Conservation (phyloP, 805 yeast species). For the Helenozyma rhizophorensis region DNA sequence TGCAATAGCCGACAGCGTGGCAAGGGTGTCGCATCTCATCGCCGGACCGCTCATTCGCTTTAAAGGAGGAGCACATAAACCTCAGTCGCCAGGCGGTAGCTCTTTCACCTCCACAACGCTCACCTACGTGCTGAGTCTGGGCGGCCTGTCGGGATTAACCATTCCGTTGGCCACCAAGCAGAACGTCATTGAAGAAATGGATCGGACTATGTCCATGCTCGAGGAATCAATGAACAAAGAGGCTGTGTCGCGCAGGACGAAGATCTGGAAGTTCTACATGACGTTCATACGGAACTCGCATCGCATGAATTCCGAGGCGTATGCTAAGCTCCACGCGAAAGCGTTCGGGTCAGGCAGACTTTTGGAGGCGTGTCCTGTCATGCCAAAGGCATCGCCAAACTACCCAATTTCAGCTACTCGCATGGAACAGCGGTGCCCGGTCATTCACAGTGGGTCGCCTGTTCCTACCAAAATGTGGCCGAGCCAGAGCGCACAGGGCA, state of each 20-base stretch:
- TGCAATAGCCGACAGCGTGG: slow-evolving; percentile 26
- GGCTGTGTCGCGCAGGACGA: slow-evolving; percentile 10
- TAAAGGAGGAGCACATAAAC: too few relatives aligned
- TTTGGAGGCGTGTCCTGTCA: slow-evolving; percentile 14
- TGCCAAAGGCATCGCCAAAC: slow-evolving; percentile 21
- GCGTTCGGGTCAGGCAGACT: slow-evolving; percentile 14
- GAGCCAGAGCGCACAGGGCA: too few relatives aligned
- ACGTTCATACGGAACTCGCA: slow-evolving; percentile 30
- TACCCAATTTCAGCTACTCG: slow-evolving; percentile 22
- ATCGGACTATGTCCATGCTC: slow-evolving; percentile 10
- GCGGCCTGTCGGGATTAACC: slow-evolving; percentile 1
- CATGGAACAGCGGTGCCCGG: slow-evolving; percentile 15
- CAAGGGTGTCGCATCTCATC: slow-evolving; percentile 27
- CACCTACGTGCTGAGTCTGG: slow-evolving; percentile 1
- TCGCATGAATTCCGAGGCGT: slow-evolving; percentile 23
- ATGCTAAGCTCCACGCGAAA: slow-evolving; percentile 24
- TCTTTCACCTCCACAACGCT: background rate
- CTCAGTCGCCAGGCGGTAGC: slow-evolving; percentile 3
- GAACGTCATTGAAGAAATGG: slow-evolving; percentile 11
- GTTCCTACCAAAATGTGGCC: too few relatives aligned
- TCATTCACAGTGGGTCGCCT: background rate
- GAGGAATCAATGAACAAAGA: slow-evolving; percentile 6
- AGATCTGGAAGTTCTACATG: slow-evolving; percentile 38
- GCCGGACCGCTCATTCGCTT: slow-evolving; percentile 31
- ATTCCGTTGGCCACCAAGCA: slow-evolving; percentile 10